phyloP scores from a whole-genome alignment of 495 filamentous ascomycete species.

The Alectoria sarmentosa region DNA sequence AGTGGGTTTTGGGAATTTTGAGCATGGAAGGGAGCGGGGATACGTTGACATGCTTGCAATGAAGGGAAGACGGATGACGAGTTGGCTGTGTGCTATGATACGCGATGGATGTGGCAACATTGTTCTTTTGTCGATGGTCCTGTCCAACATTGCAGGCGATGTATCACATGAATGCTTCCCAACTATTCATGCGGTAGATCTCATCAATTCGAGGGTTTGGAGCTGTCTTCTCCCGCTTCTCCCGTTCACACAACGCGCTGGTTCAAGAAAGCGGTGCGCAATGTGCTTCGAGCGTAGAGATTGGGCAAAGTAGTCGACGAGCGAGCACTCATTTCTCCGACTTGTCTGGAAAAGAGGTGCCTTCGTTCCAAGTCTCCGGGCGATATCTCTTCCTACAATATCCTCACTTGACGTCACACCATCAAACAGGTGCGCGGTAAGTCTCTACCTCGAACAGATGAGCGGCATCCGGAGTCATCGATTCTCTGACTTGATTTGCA shows the following conservation, averaged over 20 bases:
- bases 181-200: neutral
- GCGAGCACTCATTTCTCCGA: neutral
- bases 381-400: neutral
- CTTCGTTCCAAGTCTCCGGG: neutral
- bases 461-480: neutral
- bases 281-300: neutral
- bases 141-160: neutral
- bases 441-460: neutral
- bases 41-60: constrained; percentile 17
- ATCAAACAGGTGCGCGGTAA: neutral
- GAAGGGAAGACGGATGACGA: neutral
- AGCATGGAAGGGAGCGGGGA: neutral
- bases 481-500: neutral
- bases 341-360: neutral
- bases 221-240: neutral
- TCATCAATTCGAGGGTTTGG: neutral
- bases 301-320: neutral
- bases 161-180: neutral
- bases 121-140: neutral
- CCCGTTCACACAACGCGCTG: neutral
- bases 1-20: constrained; percentile 47
- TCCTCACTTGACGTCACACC: neutral
- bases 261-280: neutral
- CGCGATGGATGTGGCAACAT: neutral
- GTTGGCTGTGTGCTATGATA: neutral